Evolutionary conservation across 2,329 filamentous ascomycete genomes (phyloP), one percentile per base, ranked within the genome.

Genomic region (Nectriaceae sp.): DNA sequence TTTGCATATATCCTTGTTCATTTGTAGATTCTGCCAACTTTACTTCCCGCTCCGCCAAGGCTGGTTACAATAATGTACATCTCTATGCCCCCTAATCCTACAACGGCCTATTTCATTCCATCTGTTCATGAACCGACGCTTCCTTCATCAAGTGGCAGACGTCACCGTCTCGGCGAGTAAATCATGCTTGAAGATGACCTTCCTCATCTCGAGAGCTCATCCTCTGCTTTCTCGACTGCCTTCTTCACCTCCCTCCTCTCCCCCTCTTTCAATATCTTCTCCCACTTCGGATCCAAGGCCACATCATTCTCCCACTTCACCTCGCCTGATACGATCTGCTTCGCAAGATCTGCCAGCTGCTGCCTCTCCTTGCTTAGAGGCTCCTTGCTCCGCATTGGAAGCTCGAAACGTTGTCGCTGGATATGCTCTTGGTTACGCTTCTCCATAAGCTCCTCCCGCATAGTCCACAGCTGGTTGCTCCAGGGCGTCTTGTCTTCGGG

Each of bases 401-500:
- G 65, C 68, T 65, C 45, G 49, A 60, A 55, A 45, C 65, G 61
- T 40, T 68, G 64, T 49, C 64, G 50, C 47, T 60, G 51, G 29
- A 70, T 53, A 49, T 69, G 59, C 56, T 64, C 59, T 39, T 69
- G 52, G 44, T 72, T 66, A 43, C 71, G 64, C 53, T 76, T 65
- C 31, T 75, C 59, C 57, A 74, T 69, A 46, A 74, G 70, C 50
- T 80, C 69, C 49, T 78, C 70, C 21, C 80, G 73, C 60, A 75
- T 74, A 63, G 78, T 74, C 67, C 75, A 82, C 46, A 82, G 71
- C n/a, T 77, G 70, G 56, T 84, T 76, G 68, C 85, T 85, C 85
- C 87, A 91, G 67, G 75, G 71, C 48, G 76, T 67, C 53, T 82
- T 75, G 65, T 87, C 79, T 55, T 76, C 70, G 4, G 90, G 88